Conservation (phyloP, 192 early-diverging fungal genomes). For the Coemansia sp. region DNA sequence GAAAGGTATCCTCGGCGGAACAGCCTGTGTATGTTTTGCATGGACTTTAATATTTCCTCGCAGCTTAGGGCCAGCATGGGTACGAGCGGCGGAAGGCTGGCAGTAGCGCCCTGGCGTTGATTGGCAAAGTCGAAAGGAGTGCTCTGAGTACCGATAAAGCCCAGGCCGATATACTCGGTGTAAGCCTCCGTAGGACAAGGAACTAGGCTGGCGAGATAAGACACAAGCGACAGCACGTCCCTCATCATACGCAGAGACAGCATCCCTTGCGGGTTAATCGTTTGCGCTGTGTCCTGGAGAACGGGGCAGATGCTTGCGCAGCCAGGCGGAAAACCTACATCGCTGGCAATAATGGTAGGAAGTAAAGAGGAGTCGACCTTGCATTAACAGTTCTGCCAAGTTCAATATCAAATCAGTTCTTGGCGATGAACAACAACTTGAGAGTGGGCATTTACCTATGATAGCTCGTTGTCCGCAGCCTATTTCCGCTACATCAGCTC, state of each 20-base stretch:
- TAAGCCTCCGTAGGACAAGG: slow-evolving; percentile 32
- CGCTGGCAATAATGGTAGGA: neutral
- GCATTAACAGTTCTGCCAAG: neutral
- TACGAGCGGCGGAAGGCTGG: slow-evolving; percentile 27
- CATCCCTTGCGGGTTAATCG: slow-evolving; percentile 53
- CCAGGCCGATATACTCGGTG: slow-evolving; percentile 19
- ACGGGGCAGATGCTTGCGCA: slow-evolving; percentile 46
- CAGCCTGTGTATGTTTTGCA: slow-evolving; percentile 20
- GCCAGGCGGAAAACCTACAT: slow-evolving; percentile 31
- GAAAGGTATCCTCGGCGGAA: slow-evolving; percentile 39
- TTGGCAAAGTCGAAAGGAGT: slow-evolving; percentile 20
- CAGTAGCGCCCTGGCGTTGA: neutral
- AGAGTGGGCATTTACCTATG: slow-evolving; percentile 10
- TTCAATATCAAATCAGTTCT: neutral
- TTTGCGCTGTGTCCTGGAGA: slow-evolving; percentile 31
- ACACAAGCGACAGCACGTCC: slow-evolving; percentile 11
- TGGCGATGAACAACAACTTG: neutral
- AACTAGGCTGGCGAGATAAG: slow-evolving; percentile 33
- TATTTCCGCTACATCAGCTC: slow-evolving; percentile 33
- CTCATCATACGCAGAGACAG: slow-evolving; percentile 39
- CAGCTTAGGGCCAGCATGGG: slow-evolving; percentile 27
- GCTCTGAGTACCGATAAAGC: slow-evolving; percentile 11
- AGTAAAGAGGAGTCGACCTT: neutral
- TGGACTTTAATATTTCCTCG: slow-evolving; percentile 15
- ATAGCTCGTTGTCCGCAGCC: slow-evolving; percentile 51